Evolutionary conservation across 768 basidiomycete species (phyloP).

Genomic region (Xanthoconium stramineum): DNA sequence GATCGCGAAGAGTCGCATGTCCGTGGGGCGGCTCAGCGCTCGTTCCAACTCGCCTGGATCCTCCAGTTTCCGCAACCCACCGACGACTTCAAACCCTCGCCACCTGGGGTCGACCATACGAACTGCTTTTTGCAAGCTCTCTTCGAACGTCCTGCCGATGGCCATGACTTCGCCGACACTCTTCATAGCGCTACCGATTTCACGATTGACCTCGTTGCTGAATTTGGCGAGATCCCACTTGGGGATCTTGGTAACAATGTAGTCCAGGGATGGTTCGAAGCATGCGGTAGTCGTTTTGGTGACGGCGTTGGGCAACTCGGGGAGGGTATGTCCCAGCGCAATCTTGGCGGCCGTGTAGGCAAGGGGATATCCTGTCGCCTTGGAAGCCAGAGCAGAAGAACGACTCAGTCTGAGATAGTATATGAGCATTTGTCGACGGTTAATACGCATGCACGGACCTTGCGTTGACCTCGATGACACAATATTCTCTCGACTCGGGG

Average conservation of each 20-base stretch:
- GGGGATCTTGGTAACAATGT: slow-evolving; percentile 99
- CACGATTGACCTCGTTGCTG: slow-evolving; percentile 87
- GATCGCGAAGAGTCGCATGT: slow-evolving; percentile 94
- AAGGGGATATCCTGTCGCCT: slow-evolving; percentile 97
- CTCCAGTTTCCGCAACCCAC: slow-evolving; percentile 83
- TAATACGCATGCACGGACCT: slow-evolving; percentile 41
- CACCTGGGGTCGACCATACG: slow-evolving; percentile 96
- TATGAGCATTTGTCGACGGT: not conserved
- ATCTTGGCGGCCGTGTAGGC: slow-evolving; percentile 99
- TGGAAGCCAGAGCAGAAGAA: slow-evolving; percentile 93
- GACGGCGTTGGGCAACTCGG: slow-evolving; percentile 97
- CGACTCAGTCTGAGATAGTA: slow-evolving; percentile 57
- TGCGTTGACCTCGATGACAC: slow-evolving; percentile 98
- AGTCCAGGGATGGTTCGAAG: slow-evolving; percentile 98
- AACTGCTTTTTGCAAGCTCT: slow-evolving; percentile 96
- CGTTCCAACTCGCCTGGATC: slow-evolving; percentile 59
- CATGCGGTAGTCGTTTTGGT: slow-evolving; percentile 99
- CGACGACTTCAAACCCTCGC: slow-evolving; percentile 96
- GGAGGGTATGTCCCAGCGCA: slow-evolving; percentile 94
- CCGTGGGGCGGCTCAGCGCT: slow-evolving; percentile 81
- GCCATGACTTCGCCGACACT: slow-evolving; percentile 99
- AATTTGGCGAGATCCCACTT: slow-evolving; percentile 99
- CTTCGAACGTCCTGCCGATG: slow-evolving; percentile 98
- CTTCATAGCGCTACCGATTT: slow-evolving; percentile 98
- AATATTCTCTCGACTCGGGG: slow-evolving; percentile 88